Base-by-base conservation (phyloP, 331 rosid genomes). In the Cydonia oblonga region DNA sequence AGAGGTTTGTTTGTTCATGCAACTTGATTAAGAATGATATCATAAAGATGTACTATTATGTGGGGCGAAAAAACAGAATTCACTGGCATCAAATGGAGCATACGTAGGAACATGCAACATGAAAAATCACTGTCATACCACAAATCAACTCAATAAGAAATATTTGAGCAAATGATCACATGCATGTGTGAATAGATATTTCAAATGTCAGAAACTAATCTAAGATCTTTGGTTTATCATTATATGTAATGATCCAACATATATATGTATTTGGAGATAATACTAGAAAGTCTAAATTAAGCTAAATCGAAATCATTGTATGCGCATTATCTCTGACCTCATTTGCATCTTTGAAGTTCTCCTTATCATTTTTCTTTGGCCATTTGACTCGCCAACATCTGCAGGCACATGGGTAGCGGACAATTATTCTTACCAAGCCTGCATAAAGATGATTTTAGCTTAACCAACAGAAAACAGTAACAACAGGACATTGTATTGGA, bases 351-450 rank as follows among this genome's bases (percentile, higher is more conserved):
- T 95, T 95, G 84, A 82, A 91, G 76, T 84, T 33, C n/a, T 79
- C 84, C 15, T 3, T 60, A 26, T 73, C 85, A 65, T 79, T 81
- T 86, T 83, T 91, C 87, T 69, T 86, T 51, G 97, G 99, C 99
- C 99, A 95, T 70, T 64, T 90, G 64, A 95, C 92, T 75, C 97
- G 86, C 97, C 99, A 95, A 81, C 99, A 95, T 86, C 99, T 91
- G 84, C 83, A 76, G 67, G 58, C 70, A 67, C 63, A 68, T 54
- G 67, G 46, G 68, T 54, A 53, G 76, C 32, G 26, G 23, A 19
- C 23, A 71, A 56, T 53, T 46, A 83, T 68, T 80, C 42, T 60
- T 33, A 61, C 51, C 15, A 56, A 8, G 22, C 7, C 58, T 28
- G 13, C 69, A 59, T 64, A 26, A 6, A 22, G 40, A 68, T 74